A percentile compares a stretch with the other conserved stretches of the same genome.
Evolutionary conservation across 2,329 filamentous ascomycete species (phyloP).

Genomic region (Leptographium procerum): DNA sequence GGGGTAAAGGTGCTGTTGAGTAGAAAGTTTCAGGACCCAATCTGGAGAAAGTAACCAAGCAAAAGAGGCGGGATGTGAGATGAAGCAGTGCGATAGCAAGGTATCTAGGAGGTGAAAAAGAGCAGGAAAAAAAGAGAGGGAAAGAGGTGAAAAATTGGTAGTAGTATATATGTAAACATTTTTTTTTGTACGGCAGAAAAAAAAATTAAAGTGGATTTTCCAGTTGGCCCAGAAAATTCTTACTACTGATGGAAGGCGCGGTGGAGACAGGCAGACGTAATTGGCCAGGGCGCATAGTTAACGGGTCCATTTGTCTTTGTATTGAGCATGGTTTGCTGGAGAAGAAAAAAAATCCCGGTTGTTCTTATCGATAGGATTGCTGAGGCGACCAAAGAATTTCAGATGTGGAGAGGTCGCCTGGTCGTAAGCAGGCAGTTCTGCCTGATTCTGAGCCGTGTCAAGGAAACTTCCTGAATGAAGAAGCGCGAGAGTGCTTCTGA

Average conservation of each 20-base stretch:
- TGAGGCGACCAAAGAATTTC: conserved; percentile 2
- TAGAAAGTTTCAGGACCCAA: conserved; percentile 3
- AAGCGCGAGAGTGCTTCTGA: too few species aligned
- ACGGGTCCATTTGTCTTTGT: not conserved
- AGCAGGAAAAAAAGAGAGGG: conserved; percentile 1
- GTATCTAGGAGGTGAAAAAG: conserved; percentile 17
- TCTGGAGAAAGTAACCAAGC: conserved; percentile 6
- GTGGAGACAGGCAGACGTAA: not conserved
- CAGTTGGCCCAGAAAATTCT: conserved; percentile 12
- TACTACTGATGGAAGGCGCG: not conserved
- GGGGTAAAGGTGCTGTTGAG: not conserved
- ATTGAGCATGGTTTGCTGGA: not conserved
- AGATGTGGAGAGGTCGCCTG: not conserved
- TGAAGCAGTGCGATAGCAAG: conserved; percentile 10
- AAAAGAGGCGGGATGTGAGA: not conserved
- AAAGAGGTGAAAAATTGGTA: conserved; percentile 16
- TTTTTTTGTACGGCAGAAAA: conserved; percentile 10
- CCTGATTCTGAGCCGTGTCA: not conserved
- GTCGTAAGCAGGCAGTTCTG: not conserved
- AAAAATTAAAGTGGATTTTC: conserved; percentile 8
- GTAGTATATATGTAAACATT: conserved; percentile 8
- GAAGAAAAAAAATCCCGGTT: not conserved
- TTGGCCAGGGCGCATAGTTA: not conserved
- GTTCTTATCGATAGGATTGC: conserved; percentile 9
- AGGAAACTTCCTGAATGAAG: too few species aligned